Base-by-base conservation (phyloP, 2,329 filamentous ascomycete species). In the Tothia fuscella region DNA sequence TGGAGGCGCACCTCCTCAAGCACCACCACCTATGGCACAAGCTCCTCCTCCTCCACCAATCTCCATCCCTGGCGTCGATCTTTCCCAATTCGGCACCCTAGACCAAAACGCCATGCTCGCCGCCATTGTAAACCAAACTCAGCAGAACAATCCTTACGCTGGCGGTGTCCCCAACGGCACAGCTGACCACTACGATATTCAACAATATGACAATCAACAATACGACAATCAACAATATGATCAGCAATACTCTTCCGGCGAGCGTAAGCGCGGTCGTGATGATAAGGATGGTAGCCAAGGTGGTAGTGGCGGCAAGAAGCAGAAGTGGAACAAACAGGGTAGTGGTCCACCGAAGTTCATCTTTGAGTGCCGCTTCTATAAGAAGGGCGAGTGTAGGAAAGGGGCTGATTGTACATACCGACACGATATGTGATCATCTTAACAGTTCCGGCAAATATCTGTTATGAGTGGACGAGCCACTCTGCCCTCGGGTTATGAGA, bases 331-430 rank as follows among this genome's bases (percentile, higher is more conserved):
- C 10, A 24, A 24, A 12, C 20, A 21, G n/a, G 35, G 42, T 12
- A 44, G 43, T 22, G 81, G 53, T 44, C 51, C 50, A 39, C 51
- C 21, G 41, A 57, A 61, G 48, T 62, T 61, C 41, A 55, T 61
- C 5, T 49, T 58, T 53, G 70, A 78, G 4, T 85, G 81, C 57
- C 71, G 71, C 16, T 86, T 83, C 57, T 85, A 69, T 67, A 69
- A 74, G 44, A 74, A 81, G 54, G 80, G 80, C 12, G 78, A 78
- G 54, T 85, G 81, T 60, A 75, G 74, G 5, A 79, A 83, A 55
- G 81, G 81, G 17, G 78, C 80, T 26, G 76, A 77, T 52, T 85
- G 81, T 62, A 84, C 80, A 2, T 86, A 80, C 57, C 70, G 80
- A 43, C 81, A 86, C 53, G 78, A 82, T 34, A n/a, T n/a, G n/a